phyloP scores from a whole-genome alignment of 2,329 filamentous ascomycete genomes.

The Penicillium sp. region DNA sequence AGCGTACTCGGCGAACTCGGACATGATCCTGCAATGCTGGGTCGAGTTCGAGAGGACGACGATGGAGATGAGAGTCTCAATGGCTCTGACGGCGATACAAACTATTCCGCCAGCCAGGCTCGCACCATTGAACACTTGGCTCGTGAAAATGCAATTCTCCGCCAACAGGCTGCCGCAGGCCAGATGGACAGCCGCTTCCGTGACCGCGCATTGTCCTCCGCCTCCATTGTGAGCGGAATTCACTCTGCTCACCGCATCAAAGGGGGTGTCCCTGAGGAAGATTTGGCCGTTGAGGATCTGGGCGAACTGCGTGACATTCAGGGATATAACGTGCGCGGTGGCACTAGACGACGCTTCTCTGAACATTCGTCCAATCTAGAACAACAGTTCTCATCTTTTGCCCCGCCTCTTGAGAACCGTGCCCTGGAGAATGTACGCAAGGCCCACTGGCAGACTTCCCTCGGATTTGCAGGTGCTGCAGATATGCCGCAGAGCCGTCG shows the following conservation, averaged over 20 bases:
- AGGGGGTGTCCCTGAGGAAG: conserved; percentile 52
- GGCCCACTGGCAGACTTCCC: conserved; percentile 58
- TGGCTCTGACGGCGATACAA: conserved; percentile 47
- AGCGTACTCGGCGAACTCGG: conserved; percentile 55
- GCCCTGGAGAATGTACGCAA: conserved; percentile 54
- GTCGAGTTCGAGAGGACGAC: conserved; percentile 56
- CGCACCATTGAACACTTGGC: conserved; percentile 55
- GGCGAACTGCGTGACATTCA: conserved; percentile 51
- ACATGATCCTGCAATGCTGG: conserved; percentile 54
- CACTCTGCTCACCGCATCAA: conserved; percentile 49
- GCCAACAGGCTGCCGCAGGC: conserved; percentile 51
- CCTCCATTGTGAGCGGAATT: conserved; percentile 41
- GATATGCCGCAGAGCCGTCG: conserved; percentile 58
- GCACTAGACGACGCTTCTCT: conserved; percentile 50
- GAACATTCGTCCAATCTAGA: conserved; percentile 52
- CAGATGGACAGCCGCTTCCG: conserved; percentile 47
- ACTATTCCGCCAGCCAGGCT: conserved; percentile 49
- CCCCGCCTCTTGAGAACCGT: conserved; percentile 49
- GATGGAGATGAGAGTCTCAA: conserved; percentile 51
- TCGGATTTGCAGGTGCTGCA: conserved; percentile 54
- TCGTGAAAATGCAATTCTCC: conserved; percentile 54
- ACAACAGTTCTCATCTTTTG: conserved; percentile 46
- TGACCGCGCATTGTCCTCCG: conserved; percentile 50
- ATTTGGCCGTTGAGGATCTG: conserved; percentile 52
- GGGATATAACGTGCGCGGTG: conserved; percentile 48